These are phyloP conservation scores for Claviceps sp. DNA, from an alignment of 2,329 filamentous ascomycete genomes.

Conservation along the genomic window DNA sequence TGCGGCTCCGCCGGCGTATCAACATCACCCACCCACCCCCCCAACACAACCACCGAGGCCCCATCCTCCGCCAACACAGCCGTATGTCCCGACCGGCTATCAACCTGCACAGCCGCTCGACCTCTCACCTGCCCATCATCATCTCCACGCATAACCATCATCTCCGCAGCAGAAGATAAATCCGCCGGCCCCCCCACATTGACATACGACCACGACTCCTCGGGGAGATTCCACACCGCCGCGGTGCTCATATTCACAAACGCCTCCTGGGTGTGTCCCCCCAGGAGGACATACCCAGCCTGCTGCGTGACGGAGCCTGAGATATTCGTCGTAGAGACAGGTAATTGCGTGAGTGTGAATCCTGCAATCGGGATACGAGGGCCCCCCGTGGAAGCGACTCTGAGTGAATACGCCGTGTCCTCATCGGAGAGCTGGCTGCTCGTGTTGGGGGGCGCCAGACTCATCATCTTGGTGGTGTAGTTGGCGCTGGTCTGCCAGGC, in stretches of 20 bases:
- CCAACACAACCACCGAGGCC: conserved; percentile 61
- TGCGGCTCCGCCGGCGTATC: conserved; percentile 68
- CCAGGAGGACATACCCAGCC: conserved; percentile 67
- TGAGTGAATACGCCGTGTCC: conserved; percentile 19
- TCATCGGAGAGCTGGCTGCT: too few relatives aligned
- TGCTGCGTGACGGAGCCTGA: conserved; percentile 56
- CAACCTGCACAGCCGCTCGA: conserved; percentile 27
- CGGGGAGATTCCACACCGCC: conserved; percentile 74
- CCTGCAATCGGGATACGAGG: conserved; percentile 71
- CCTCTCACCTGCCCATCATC: neutral
- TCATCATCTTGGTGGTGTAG: conserved; percentile 72
- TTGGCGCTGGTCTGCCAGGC: conserved; percentile 55
- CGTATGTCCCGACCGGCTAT: conserved; percentile 81
- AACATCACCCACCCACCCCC: conserved; percentile 85
- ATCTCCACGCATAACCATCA: neutral
- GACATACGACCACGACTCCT: conserved; percentile 77
- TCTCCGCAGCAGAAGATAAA: neutral
- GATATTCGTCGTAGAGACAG: conserved; percentile 55
- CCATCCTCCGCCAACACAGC: conserved; percentile 72
- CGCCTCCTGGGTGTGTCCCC: conserved; percentile 68
- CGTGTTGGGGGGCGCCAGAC: conserved; percentile 35
- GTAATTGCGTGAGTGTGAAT: conserved; percentile 65
- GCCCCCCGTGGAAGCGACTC: conserved; percentile 34
- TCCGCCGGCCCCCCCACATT: conserved; percentile 37
- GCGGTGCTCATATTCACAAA: conserved; percentile 93